Conservation (phyloP, 495 filamentous ascomycete species). For the Penicillium bialowiezense region DNA sequence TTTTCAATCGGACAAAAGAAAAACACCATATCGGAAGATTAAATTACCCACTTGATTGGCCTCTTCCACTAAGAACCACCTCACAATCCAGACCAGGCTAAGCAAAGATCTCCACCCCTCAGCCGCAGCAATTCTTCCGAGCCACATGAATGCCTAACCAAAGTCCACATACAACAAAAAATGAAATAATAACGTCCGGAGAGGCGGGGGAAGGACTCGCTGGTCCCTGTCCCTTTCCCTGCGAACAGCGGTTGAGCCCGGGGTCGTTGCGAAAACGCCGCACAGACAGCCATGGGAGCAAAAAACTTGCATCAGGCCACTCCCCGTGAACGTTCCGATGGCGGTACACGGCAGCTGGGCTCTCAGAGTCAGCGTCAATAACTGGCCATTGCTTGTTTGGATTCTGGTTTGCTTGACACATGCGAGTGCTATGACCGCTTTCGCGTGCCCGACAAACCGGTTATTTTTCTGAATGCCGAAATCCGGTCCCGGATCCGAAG, state of each 20-base stretch:
- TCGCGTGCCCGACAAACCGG: constrained; percentile 1
- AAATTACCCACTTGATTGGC: constrained; percentile 24
- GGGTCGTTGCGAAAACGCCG: neutral
- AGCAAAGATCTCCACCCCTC: constrained; percentile 11
- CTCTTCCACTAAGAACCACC: constrained; percentile 30
- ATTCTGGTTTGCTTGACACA: neutral
- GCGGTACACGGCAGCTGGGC: neutral
- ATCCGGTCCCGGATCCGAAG: neutral
- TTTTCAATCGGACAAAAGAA: constrained; percentile 19
- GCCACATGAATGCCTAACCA: neutral
- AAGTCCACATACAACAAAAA: neutral
- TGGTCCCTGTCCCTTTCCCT: neutral
- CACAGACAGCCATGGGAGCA: neutral
- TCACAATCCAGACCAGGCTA: constrained; percentile 57
- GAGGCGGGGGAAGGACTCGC: neutral
- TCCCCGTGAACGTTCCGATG: neutral
- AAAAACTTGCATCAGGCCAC: constrained; percentile 1
- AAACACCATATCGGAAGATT: constrained; percentile 2
- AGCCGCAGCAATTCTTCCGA: constrained; percentile 12
- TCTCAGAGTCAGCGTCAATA: neutral
- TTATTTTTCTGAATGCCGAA: constrained; percentile 6
- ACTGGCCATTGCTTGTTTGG: constrained; percentile 6
- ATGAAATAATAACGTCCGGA: neutral
- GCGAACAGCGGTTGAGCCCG: constrained; percentile 5
- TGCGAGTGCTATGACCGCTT: constrained; percentile 5